A percentile compares a stretch with the other conserved stretches of the same genome.
Evolutionary conservation across 2,329 filamentous ascomycete species (phyloP).

Genomic region (Xylariaceae sp.): DNA sequence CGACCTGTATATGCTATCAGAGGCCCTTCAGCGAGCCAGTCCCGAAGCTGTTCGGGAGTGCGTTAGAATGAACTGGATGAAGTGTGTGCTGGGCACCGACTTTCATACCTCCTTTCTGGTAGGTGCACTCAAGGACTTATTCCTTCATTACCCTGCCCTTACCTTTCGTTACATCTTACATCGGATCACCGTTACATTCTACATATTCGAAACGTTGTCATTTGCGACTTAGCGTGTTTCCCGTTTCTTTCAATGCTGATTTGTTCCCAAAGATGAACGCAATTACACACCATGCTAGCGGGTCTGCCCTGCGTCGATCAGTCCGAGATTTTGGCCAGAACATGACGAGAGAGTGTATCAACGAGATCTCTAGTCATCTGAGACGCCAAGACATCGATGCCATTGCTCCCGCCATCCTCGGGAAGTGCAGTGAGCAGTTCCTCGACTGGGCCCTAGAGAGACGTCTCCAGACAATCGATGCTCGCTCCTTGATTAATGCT

Average conservation of each 20-base stretch:
- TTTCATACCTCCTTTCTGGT: conserved; percentile 51
- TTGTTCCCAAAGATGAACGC: conserved; percentile 41
- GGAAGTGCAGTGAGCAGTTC: conserved; percentile 44
- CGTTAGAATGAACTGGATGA: conserved; percentile 48
- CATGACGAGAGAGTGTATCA: conserved; percentile 38
- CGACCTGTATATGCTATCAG: conserved; percentile 37
- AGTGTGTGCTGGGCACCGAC: conserved; percentile 45
- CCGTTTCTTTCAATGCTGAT: neutral
- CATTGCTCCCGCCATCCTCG: conserved; percentile 40
- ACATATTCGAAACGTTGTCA: no score
- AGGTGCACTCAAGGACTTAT: conserved; percentile 28
- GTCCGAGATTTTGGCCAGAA: conserved; percentile 43
- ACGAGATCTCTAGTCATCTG: conserved; percentile 40
- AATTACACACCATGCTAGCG: conserved; percentile 41
- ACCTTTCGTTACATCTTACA: neutral
- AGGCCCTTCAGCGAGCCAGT: conserved; percentile 38
- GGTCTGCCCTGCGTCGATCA: conserved; percentile 34
- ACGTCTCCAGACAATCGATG: conserved; percentile 49
- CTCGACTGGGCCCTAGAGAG: conserved; percentile 48
- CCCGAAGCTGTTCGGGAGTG: conserved; percentile 44
- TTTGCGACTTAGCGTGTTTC: neutral
- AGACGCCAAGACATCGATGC: conserved; percentile 40
- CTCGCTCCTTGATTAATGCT: conserved; percentile 51
- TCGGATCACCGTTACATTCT: no score
- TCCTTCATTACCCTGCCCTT: conserved; percentile 1